Evolutionary conservation across 2,329 filamentous ascomycete genomes (phyloP).

Genomic region (Calonectria montana): DNA sequence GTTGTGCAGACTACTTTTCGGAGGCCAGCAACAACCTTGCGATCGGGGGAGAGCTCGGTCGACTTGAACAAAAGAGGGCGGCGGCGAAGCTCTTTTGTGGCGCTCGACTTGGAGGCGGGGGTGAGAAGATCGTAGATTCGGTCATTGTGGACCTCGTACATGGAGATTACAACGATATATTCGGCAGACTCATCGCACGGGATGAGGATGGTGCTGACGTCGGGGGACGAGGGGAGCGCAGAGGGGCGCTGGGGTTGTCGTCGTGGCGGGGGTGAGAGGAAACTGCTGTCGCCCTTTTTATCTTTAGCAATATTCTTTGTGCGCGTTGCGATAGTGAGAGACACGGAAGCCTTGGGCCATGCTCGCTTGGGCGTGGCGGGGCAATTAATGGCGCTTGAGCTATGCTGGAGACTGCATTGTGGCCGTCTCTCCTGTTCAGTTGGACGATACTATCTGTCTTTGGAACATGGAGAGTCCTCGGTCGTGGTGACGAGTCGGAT

Average conservation of each 20-base stretch:
- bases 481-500: slow-evolving; percentile 55
- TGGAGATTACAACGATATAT: slow-evolving; percentile 90
- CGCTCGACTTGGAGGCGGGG: slow-evolving; percentile 66
- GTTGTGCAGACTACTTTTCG: slow-evolving; percentile 88
- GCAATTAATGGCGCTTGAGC: slow-evolving; percentile 44
- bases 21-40: slow-evolving; percentile 94
- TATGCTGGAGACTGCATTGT: slow-evolving; percentile 26
- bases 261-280: slow-evolving; percentile 63
- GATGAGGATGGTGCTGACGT: slow-evolving; percentile 77
- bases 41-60: slow-evolving; percentile 86
- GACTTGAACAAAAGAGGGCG: slow-evolving; percentile 90
- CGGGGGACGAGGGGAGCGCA: slow-evolving; percentile 78
- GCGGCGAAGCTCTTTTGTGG: slow-evolving; percentile 78
- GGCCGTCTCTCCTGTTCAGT: slow-evolving; percentile 29
- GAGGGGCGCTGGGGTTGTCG: slow-evolving; percentile 76
- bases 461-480: slow-evolving; percentile 38
- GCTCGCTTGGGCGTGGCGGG: slow-evolving; percentile 49
- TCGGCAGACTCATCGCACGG: slow-evolving; percentile 72
- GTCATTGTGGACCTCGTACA: slow-evolving; percentile 99
- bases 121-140: slow-evolving; percentile 94
- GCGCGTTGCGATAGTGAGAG: slow-evolving; percentile 58
- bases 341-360: slow-evolving; percentile 50
- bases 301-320: slow-evolving; percentile 62
- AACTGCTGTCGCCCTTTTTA: slow-evolving; percentile 62
- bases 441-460: slow-evolving; percentile 46